These are phyloP conservation scores for Pseudozyma flocculosa DNA, from an alignment of 1,284 basidiomycete species.

Conservation along the genomic window DNA sequence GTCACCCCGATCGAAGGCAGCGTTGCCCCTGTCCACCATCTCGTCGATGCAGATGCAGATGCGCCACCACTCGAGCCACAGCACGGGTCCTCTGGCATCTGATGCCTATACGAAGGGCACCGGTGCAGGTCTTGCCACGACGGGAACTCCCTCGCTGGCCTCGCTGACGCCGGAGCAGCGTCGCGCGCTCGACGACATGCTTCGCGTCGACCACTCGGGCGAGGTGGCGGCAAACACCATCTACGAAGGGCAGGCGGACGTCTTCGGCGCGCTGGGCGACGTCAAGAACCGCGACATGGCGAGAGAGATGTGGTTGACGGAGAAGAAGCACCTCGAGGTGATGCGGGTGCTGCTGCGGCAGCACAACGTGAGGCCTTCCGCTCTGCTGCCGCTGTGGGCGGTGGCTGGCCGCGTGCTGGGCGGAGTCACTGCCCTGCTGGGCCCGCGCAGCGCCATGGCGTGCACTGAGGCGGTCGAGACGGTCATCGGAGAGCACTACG, in stretches of 20 bases:
- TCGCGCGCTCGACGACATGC: constrained; percentile 44
- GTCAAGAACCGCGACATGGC: constrained; percentile 36
- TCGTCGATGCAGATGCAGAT: background rate
- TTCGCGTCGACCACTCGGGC: constrained; percentile 56
- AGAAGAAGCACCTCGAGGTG: constrained; percentile 84
- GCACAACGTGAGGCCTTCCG: constrained; percentile 79
- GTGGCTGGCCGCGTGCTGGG: constrained; percentile 82
- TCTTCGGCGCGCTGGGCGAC: constrained; percentile 48
- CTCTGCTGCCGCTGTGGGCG: constrained; percentile 80
- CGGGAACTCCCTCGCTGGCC: constrained; percentile 18
- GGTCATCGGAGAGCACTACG: constrained; percentile 95
- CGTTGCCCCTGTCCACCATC: no score
- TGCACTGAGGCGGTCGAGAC: constrained; percentile 98
- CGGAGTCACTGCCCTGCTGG: constrained; percentile 79
- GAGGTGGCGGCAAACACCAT: constrained; percentile 57
- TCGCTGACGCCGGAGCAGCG: constrained; percentile 35
- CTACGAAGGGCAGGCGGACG: constrained; percentile 54
- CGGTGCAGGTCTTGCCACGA: constrained; percentile 8
- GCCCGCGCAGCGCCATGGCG: constrained; percentile 93
- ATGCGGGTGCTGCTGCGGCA: constrained; percentile 82
- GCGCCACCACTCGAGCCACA: constrained; percentile 10
- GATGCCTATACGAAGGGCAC: constrained; percentile 31
- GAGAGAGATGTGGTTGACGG: constrained; percentile 91
- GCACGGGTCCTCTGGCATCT: constrained; percentile 21
- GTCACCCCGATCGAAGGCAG: background rate